Evolutionary conservation across 148 eudicot species (phyloP).

Genomic region (Chenopodium quinoa): DNA sequence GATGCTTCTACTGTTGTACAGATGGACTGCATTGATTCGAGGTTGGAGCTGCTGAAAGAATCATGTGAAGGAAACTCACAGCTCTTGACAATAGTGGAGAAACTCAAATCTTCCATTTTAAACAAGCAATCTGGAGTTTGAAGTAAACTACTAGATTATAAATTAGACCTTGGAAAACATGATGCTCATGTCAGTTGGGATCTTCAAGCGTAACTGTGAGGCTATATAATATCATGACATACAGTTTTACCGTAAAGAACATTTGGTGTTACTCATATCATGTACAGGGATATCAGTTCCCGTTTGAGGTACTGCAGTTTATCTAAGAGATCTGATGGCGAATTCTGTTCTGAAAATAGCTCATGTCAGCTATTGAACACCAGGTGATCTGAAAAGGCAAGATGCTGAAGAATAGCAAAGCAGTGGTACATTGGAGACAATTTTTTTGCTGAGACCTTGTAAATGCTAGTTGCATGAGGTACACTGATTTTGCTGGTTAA

Average conservation of each 20-base stretch:
- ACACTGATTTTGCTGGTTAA: no score
- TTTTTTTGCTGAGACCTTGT: no score
- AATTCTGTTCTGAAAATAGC: not conserved
- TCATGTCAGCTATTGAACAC: not conserved
- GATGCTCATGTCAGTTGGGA: not conserved
- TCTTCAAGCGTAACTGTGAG: not conserved
- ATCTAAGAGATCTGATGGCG: no score
- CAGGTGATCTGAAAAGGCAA: not conserved
- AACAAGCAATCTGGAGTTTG: not conserved
- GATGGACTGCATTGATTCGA: constrained; percentile 22
- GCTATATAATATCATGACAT: no score
- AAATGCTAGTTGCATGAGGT: no score
- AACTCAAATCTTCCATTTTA: constrained; percentile 33
- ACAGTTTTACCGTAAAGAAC: not conserved
- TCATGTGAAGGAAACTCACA: constrained; percentile 65
- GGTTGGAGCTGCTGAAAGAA: constrained; percentile 44
- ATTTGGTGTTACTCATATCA: not conserved
- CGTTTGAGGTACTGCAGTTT: not conserved
- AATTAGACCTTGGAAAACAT: not conserved
- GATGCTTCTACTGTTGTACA: constrained; percentile 6
- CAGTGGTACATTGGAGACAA: no score
- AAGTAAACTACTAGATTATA: not conserved
- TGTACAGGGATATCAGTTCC: not conserved
- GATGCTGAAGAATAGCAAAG: not conserved
- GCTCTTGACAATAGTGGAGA: constrained; percentile 49